These are phyloP conservation scores for Kuraishia floccosa DNA, from an alignment of 805 yeast species.

Conservation along the genomic window DNA sequence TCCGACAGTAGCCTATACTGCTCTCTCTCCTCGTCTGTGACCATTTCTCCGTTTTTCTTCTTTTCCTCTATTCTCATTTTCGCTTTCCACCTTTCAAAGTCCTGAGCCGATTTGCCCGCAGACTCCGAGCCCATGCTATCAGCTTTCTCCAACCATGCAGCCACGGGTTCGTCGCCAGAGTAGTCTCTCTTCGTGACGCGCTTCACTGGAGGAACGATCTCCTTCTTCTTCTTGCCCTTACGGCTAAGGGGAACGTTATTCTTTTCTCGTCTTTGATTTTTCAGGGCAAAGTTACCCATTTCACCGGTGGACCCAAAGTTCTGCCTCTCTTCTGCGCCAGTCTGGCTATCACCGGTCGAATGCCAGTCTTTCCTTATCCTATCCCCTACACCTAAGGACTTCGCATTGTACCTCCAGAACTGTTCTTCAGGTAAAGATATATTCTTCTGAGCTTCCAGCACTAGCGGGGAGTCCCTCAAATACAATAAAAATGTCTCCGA, in stretches of 20 bases:
- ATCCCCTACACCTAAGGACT: background rate
- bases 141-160: constrained; percentile 23
- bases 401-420: constrained; percentile 33
- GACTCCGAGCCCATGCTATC: constrained; percentile 23
- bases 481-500: background rate
- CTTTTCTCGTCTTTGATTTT: constrained; percentile 1
- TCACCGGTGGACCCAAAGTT: constrained; percentile 6
- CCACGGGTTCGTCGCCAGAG: constrained; percentile 20
- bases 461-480: constrained; percentile 24
- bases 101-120: constrained; percentile 40
- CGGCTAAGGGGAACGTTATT: constrained; percentile 7
- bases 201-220: too few relatives aligned
- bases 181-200: constrained; percentile 7
- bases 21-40: constrained; percentile 14
- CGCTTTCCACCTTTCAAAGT: constrained; percentile 49
- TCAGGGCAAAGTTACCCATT: constrained; percentile 5
- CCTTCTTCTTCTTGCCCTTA: constrained; percentile 4
- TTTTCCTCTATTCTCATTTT: constrained; percentile 40
- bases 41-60: constrained; percentile 29
- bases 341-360: constrained; percentile 5
- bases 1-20: constrained; percentile 3
- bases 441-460: constrained; percentile 17
- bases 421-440: constrained; percentile 32
- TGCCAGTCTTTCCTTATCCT: constrained; percentile 8
- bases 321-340: constrained; percentile 4